Percentiles rank a stretch among this genome's conserved stretches.
Conservation (phyloP, 768 basidiomycete species). For the Termitomyces sp. region DNA sequence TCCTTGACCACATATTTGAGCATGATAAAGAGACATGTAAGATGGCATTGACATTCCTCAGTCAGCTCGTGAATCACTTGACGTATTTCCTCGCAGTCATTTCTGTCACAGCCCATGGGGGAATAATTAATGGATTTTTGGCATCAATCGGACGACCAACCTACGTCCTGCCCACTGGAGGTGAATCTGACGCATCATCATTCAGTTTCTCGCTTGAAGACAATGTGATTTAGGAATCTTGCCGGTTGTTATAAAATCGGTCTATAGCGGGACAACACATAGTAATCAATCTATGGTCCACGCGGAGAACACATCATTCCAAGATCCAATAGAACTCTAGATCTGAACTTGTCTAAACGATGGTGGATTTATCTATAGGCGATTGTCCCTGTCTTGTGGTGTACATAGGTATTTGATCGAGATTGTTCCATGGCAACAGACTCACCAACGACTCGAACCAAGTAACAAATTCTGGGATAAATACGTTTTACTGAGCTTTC, state of each 20-base stretch:
- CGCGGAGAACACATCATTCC: neutral
- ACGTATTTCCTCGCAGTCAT: constrained; percentile 42
- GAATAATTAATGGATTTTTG: constrained; percentile 59
- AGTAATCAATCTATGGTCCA: neutral
- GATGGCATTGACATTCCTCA: constrained; percentile 20
- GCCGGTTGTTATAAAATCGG: constrained; percentile 20
- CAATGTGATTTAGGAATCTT: constrained; percentile 18
- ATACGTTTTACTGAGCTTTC: neutral
- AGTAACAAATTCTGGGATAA: neutral
- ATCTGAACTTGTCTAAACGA: neutral
- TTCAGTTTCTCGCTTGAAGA: neutral
- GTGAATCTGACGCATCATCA: constrained; percentile 31
- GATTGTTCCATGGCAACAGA: neutral
- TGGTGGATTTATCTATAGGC: neutral
- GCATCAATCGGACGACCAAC: constrained; percentile 40
- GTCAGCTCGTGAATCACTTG: neutral
- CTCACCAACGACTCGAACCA: neutral
- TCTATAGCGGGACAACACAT: neutral
- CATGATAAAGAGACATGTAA: constrained; percentile 45
- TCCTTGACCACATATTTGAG: constrained; percentile 58
- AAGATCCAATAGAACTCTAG: neutral
- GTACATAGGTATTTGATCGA: neutral
- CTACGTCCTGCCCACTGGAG: constrained; percentile 61
- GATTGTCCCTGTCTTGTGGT: neutral
- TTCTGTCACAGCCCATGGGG: constrained; percentile 67